Evolutionary conservation across 768 basidiomycete species (phyloP), one percentile per base, ranked within the genome.

Genomic region (Fistulinella prunicolor): DNA sequence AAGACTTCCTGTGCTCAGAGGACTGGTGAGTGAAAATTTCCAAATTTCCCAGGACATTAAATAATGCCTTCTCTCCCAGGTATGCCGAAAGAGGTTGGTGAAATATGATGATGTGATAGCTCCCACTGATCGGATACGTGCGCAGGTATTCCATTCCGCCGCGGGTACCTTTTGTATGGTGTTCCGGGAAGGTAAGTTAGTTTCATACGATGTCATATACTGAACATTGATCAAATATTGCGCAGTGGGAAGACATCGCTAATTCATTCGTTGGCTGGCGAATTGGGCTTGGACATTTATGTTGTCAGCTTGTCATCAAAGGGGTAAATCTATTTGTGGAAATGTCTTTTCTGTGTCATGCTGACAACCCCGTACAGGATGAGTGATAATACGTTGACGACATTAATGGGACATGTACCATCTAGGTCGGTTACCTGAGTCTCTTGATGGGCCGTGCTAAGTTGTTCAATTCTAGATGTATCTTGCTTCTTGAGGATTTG

Each of bases 401-500:
- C 86, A 49, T 76, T 93, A 61, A 91, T 93, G 90, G 87, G 86
- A 44, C 81, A 84, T 74, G 89, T 93, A 61, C 90, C 90, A 22
- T 80, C 86, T 50, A 83, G 89, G 86, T 89, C 9, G 4, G 76
- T 57, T 34, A 32, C 29, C 23, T 40, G 13, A 17, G 9, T 20
- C 29, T 34, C 24, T 55, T 22, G 47, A 53, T 51, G 59, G 42
- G 28, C 49, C 47, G 22, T 34, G 23, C 51, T 59, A 20, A 62
- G 21, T 9, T 21, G 16, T 46, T 41, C 29, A 2, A 34, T 29
- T 40, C 35, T 57, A 89, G 89, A 74, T 92, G 89, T 75, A 91
- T 95, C 51, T 76, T 95, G 58, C 85, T 95, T 68, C 79, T 95
- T 65, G 93, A 95, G 72, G 92, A 95, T 76, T 79, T 95, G 58